Percentiles rank a stretch among this genome's conserved stretches.
These are phyloP conservation scores for Pseudoturritis turrita DNA, from an alignment of 345 rosid species.

Conservation along the genomic window DNA sequence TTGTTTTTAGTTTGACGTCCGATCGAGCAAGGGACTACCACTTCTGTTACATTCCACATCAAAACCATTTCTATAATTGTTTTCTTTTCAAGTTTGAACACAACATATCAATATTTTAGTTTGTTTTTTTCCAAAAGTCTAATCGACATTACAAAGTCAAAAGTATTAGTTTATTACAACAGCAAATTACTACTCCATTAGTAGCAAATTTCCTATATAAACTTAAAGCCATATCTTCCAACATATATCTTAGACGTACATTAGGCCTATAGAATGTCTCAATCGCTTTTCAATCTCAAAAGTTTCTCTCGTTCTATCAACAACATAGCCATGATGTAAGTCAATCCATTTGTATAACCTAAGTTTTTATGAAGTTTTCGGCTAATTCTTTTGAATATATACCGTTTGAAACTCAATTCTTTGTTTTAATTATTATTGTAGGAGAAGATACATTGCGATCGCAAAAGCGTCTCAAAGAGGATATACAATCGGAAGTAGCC, in stretches of 20 bases:
- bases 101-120: background rate
- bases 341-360: background rate
- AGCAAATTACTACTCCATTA: background rate
- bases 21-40: constrained; percentile 13
- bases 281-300: constrained; percentile 13
- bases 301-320: background rate
- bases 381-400: background rate
- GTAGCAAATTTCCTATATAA: background rate
- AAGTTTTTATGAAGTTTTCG: background rate
- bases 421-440: background rate
- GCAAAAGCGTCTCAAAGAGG: background rate
- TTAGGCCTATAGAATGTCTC: too few species aligned
- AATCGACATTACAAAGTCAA: constrained; percentile 17
- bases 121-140: background rate
- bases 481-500: background rate
- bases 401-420: background rate
- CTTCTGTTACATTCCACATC: background rate
- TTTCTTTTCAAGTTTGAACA: background rate
- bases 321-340: constrained; percentile 2
- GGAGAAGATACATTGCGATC: constrained; percentile 11
- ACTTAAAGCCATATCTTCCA: background rate
- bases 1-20: background rate
- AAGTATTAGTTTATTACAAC: background rate
- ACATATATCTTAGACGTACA: background rate
- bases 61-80: background rate